Evolutionary conservation across 108 stramenopile genomes (phyloP), one percentile per base, ranked within the genome.

Genomic region (Skeletonema costatum): DNA sequence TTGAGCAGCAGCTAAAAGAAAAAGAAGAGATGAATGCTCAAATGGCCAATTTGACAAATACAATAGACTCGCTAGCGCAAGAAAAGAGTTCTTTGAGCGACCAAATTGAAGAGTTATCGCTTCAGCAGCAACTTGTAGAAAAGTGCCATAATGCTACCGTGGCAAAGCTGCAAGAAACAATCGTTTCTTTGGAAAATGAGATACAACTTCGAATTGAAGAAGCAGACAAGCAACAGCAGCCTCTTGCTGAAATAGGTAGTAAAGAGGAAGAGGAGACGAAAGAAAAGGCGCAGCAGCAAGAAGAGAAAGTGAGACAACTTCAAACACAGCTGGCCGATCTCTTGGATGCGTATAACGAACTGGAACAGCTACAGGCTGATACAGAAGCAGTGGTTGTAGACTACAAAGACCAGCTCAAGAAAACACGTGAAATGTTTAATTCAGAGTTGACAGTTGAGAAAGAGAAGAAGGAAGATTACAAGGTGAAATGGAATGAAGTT

Each of bases 321-420:
- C 73, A 73, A 56, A 16, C 36, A 29, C 72, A 80, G 17, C 79
- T 80, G 19, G 30, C 72, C 2, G 66, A 72, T 48, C 66, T 80
- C 31, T 41, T 80, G 17, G 79, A 73, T 39, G 79, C 79, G 2
- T 68, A 80, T 53, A 51, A 61, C 16, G 72, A 80, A 39, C 50
- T 80, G 3, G 79, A 80, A 29, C 72, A 68, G 50, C 29, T 68
- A n/a, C 72, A 69, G 32, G 63, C 61, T 42, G 73, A 80, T 17
- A 64, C 66, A 8, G 71, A 71, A 35, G 44, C 25, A 9, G 16
- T 38, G 7, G 61, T 69, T 35, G 3, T 39, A 4, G 33, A 74
- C 1, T 69, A 69, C 51, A 51, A 63, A 60, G 25, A 41, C n/a
- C 31, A 60, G 35, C 33, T 68, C 29, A 50, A 67, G 25, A 50